phyloP scores from a whole-genome alignment of 371 early-diverging fungal genomes.

The Lichtheimia ramosa region DNA sequence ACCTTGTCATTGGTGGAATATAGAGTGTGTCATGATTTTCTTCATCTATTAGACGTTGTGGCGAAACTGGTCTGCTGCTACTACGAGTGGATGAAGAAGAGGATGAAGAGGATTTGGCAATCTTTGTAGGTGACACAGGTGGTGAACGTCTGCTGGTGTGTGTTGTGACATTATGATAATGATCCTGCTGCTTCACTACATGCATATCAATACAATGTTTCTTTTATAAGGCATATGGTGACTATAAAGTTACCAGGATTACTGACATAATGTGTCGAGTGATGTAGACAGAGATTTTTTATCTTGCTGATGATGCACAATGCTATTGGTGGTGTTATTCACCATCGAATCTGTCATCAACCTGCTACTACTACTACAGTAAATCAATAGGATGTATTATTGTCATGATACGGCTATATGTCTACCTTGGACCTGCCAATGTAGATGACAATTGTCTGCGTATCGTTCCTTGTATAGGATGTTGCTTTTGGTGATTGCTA shows the following conservation, averaged over 20 bases:
- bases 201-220: not conserved
- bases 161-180: slow-evolving; percentile 3
- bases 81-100: not conserved
- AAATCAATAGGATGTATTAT: not conserved
- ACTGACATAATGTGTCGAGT: not conserved
- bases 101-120: not conserved
- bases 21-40: not conserved
- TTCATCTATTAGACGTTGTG: not conserved
- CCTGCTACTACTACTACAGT: not conserved
- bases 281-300: not conserved
- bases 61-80: not conserved
- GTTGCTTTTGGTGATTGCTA: not conserved
- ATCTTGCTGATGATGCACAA: not conserved
- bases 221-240: not conserved
- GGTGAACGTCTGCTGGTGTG: slow-evolving; percentile 4
- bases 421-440: not conserved
- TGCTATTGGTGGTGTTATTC: not conserved
- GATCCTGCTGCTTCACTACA: slow-evolving; percentile 3
- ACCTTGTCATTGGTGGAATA: not conserved
- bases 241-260: not conserved
- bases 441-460: not conserved
- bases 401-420: too few species aligned
- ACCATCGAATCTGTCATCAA: not conserved
- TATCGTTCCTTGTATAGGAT: not conserved
- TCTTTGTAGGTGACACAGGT: slow-evolving; percentile 6